Conservation (phyloP, 306 rosid species). For the Quercus gilva region DNA sequence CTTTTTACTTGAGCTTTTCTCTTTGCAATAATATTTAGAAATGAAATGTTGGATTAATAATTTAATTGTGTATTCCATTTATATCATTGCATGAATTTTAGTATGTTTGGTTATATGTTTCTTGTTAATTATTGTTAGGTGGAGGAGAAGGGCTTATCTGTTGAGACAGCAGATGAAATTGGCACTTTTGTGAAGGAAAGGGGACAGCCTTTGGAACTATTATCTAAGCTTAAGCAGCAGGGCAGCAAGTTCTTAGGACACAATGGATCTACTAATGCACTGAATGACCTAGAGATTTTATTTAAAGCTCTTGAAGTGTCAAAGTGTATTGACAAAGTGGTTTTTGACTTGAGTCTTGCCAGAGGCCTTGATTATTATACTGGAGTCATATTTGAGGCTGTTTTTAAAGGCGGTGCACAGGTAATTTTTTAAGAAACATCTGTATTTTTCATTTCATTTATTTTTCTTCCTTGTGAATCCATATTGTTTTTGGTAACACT, state of each 20-base stretch:
- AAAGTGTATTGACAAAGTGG: constrained; percentile 62
- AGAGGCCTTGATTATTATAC: constrained; percentile 98
- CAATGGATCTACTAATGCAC: constrained; percentile 55
- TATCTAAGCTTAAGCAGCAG: constrained; percentile 66
- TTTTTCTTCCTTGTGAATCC: neutral
- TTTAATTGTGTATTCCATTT: neutral
- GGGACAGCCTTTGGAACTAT: constrained; percentile 76
- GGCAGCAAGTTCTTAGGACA: constrained; percentile 62
- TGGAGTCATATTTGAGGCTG: constrained; percentile 92
- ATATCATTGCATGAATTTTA: neutral
- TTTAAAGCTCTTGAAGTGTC: constrained; percentile 77
- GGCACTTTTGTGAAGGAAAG: constrained; percentile 71
- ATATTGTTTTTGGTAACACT: neutral
- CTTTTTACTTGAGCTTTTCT: too few species aligned
- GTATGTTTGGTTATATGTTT: constrained; percentile 16
- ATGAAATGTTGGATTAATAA: neutral
- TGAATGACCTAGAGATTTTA: constrained; percentile 76
- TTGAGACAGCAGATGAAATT: constrained; percentile 80
- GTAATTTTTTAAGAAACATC: constrained; percentile 32
- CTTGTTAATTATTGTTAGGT: constrained; percentile 49
- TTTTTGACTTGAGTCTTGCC: constrained; percentile 96
- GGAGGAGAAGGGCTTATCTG: constrained; percentile 80
- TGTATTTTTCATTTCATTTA: neutral
- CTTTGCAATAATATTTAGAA: too few species aligned
- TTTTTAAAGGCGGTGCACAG: constrained; percentile 83